Conservation (phyloP, 345 rosid species). For the Bruguiera sexangula region DNA sequence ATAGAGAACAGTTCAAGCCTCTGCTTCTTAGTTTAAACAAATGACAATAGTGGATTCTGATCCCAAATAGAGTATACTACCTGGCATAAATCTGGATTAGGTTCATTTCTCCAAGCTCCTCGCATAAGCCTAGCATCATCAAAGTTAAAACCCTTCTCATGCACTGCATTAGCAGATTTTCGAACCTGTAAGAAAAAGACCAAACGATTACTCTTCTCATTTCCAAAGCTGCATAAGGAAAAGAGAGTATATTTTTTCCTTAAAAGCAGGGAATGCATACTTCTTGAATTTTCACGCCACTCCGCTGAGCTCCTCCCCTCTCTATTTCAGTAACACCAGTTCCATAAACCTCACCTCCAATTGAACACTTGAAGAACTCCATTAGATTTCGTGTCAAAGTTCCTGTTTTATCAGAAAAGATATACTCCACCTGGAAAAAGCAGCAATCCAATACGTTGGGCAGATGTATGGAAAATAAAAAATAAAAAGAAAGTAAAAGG, state of each 20-base stretch:
- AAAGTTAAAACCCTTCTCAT: conserved; percentile 94
- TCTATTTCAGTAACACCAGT: conserved; percentile 93
- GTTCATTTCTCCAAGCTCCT: conserved; percentile 98
- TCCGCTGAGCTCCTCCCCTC: conserved; percentile 65
- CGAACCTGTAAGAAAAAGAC: conserved; percentile 38
- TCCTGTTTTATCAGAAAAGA: conserved; percentile 99
- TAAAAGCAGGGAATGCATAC: conserved; percentile 31
- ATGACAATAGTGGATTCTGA: background rate
- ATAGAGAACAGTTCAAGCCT: background rate
- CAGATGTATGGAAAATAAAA: background rate
- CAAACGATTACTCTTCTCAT: background rate
- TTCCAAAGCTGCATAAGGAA: background rate
- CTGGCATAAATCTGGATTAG: conserved; percentile 91
- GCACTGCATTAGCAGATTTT: conserved; percentile 44
- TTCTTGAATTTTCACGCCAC: conserved; percentile 71
- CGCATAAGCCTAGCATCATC: conserved; percentile 86
- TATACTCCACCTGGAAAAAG: conserved; percentile 81
- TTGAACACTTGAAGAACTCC: conserved; percentile 99
- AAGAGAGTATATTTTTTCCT: background rate
- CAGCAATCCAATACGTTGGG: conserved; percentile 15
- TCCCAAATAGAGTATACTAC: conserved; percentile 34
- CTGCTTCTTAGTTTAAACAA: background rate
- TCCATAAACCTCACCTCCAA: conserved; percentile 94
- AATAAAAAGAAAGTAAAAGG: background rate
- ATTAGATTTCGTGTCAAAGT: conserved; percentile 95